phyloP scores from a whole-genome alignment of 202 grass and related monocot species.

The Hordeum pubiflorum region DNA sequence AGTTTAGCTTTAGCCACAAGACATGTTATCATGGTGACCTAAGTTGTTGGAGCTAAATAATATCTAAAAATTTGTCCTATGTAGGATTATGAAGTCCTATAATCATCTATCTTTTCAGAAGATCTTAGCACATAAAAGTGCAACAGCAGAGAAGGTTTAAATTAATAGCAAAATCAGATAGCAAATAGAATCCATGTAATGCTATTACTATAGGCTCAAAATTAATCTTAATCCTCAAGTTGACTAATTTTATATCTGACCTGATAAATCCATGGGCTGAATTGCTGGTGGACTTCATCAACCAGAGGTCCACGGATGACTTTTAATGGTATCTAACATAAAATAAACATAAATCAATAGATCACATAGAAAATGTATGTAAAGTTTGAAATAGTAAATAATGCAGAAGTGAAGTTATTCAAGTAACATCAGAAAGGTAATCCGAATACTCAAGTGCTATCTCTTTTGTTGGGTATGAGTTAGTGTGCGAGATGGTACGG shows the following conservation, averaged over 20 bases:
- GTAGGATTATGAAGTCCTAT: background rate
- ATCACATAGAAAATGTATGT: background rate
- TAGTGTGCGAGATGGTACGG: background rate
- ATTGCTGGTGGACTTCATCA: constrained; percentile 80
- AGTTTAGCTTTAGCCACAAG: background rate
- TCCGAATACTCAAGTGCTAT: background rate
- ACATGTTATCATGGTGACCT: background rate
- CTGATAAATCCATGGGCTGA: constrained; percentile 94
- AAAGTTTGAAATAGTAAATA: background rate
- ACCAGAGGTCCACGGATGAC: constrained; percentile 63
- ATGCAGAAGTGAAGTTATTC: background rate
- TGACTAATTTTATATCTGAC: constrained; percentile 27
- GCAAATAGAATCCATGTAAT: background rate
- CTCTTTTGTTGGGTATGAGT: background rate
- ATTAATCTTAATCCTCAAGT: background rate
- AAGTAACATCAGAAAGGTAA: background rate
- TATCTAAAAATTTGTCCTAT: background rate
- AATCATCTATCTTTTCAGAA: background rate
- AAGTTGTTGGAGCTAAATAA: too few relatives aligned
- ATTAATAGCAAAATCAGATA: background rate
- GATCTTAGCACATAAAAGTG: background rate
- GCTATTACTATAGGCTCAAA: background rate
- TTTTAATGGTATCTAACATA: constrained; percentile 54
- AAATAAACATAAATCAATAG: background rate
- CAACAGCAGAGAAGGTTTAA: background rate